phyloP scores from a whole-genome alignment of 495 filamentous ascomycete genomes.

The Tuber microsphaerosporum region DNA sequence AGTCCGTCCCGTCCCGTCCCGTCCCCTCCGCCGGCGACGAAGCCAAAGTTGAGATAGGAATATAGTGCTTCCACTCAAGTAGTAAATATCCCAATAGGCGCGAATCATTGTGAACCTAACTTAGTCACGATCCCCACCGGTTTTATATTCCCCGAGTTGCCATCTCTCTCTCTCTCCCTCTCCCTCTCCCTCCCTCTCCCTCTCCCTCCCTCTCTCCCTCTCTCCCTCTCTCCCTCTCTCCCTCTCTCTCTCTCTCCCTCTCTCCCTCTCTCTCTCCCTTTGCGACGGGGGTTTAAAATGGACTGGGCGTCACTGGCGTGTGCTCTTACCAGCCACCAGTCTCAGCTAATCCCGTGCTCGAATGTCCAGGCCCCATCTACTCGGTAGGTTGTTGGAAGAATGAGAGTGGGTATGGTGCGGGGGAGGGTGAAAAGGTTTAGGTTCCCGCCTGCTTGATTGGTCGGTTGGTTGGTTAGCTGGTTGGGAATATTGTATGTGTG shows the following conservation, averaged over 20 bases:
- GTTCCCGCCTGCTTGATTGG: not conserved
- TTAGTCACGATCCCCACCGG: too few relatives aligned
- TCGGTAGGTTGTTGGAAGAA: not conserved
- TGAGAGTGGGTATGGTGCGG: not conserved
- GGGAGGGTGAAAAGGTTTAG: not conserved
- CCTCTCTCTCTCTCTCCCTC: too few relatives aligned
- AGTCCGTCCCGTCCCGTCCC: too few relatives aligned
- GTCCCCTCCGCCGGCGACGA: not conserved
- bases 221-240: too few relatives aligned
- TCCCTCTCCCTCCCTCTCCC: too few relatives aligned
- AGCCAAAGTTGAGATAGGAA: not conserved
- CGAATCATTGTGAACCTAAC: not conserved
- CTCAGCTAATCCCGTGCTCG: not conserved
- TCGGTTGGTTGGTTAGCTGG: not conserved
- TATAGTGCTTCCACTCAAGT: not conserved
- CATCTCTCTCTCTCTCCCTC: too few relatives aligned
- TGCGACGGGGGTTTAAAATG: not conserved
- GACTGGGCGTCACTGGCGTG: not conserved
- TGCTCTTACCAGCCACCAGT: not conserved
- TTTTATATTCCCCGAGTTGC: too few relatives aligned
- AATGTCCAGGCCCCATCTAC: not conserved
- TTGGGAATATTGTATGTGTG: not conserved
- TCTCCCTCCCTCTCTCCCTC: too few relatives aligned
- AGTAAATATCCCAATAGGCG: not conserved
- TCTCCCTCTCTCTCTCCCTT: too few relatives aligned